Conservation (phyloP, 352 stramenopile species). For the Pythium periplocum region DNA sequence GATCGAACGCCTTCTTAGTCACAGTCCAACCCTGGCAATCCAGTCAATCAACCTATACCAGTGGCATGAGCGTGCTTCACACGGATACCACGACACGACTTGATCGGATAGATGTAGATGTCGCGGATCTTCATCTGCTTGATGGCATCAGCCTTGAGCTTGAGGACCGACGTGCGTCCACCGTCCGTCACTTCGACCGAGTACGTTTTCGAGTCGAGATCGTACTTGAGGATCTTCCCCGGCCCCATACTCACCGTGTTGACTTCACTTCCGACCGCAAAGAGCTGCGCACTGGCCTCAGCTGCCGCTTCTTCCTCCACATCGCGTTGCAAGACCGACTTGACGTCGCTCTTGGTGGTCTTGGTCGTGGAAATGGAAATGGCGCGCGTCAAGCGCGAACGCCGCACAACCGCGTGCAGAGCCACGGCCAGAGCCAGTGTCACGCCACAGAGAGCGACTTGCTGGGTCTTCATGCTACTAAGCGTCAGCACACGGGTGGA, state of each 20-base stretch:
- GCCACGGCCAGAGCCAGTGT: conserved; percentile 16
- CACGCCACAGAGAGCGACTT: conserved; percentile 7
- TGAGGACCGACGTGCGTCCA: not conserved
- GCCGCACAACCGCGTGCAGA: conserved; percentile 14
- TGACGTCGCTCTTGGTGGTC: not conserved
- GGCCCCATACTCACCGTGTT: not conserved
- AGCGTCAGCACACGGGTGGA: too few relatives aligned
- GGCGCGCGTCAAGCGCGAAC: conserved; percentile 2
- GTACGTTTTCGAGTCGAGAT: not conserved
- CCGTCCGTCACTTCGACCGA: conserved; percentile 4
- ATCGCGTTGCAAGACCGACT: not conserved
- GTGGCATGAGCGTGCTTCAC: conserved; percentile 41
- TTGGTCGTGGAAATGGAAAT: conserved; percentile 6
- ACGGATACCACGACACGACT: conserved; percentile 68
- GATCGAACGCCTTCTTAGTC: not conserved
- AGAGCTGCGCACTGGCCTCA: not conserved
- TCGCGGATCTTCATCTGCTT: conserved; percentile 26
- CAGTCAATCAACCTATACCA: conserved; percentile 2
- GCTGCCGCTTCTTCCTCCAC: not conserved
- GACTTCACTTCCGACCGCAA: conserved; percentile 5
- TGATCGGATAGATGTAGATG: conserved; percentile 79
- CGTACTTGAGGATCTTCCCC: not conserved
- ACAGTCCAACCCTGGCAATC: not conserved
- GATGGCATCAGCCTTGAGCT: not conserved
- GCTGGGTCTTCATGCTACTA: conserved; percentile 6